Evolutionary conservation across 2,329 filamentous ascomycete species (phyloP), one percentile per base, ranked within the genome.

Genomic region (Pseudopyrenochaeta lycopersici): DNA sequence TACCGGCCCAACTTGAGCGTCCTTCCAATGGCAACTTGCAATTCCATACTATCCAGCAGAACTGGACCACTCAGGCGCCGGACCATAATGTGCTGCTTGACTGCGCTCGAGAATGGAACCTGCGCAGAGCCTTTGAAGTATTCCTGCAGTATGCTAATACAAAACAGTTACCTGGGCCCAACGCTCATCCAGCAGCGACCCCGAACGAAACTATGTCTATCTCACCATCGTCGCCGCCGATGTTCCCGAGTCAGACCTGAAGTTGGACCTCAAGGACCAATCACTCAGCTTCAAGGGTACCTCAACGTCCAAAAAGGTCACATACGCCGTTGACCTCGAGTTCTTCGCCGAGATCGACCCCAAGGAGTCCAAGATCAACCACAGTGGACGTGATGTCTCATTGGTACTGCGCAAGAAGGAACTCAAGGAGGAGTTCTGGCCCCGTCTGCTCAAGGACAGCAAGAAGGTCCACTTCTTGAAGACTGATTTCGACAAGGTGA

Each of bases 331-430:
- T 70, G 88, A 91, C 59, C 86, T 99, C 54, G 89, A 95, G 67
- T 89, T 99, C 79, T 98, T 84, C 80, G 91, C 79, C 76, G 93
- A 97, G 82, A 96, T 99, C 79, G 92, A 97, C 78, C 84, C 88
- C 58, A 86, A 85, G 57, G 88, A 90, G 78, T 91, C 87, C 83
- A 95, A 94, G 82, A 87, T 90, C 74, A 88, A 91, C 84, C 92
- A 97, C 85, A 96, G 90, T 40, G 84, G 86, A 73, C 92, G 94
- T 79, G 92, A 92, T 72, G 84, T 97, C 66, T 90, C 96, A 83
- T 79, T 98, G 70, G 90, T 96, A 76, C 85, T 99, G 77, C 87
- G 91, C 80, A 99, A 99, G 90, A 97, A 97, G 88, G 92, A 96
- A 74, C 85, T 95, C 63, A 91, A 92, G 80, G 87, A 92, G 73